Evolutionary conservation across 2,329 filamentous ascomycete species (phyloP).

Genomic region (Aureobasidium zeae): DNA sequence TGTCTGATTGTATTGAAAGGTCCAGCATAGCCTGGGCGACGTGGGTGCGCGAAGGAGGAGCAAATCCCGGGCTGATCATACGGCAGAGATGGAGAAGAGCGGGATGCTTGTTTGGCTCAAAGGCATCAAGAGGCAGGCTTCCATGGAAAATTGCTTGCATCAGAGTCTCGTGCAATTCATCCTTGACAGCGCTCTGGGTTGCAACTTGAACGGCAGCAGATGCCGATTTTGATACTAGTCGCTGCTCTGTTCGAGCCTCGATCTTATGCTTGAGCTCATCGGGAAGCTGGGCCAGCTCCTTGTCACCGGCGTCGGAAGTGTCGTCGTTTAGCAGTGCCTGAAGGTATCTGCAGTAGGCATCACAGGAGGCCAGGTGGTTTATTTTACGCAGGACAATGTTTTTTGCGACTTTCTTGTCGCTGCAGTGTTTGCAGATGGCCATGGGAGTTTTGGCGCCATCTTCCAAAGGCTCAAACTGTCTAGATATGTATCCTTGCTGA

Average conservation of each 20-base stretch:
- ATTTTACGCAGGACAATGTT: slow-evolving; percentile 12
- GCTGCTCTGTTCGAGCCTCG: slow-evolving; percentile 1
- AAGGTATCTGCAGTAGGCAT: slow-evolving; percentile 7
- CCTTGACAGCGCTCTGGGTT: background rate
- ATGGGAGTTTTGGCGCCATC: slow-evolving; percentile 15
- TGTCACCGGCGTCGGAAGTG: slow-evolving; percentile 1
- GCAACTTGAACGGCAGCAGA: background rate
- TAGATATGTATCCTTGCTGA: slow-evolving; percentile 11
- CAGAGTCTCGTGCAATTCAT: background rate
- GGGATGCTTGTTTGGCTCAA: slow-evolving; percentile 9
- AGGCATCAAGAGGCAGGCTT: slow-evolving; percentile 11
- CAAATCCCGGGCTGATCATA: slow-evolving; percentile 3
- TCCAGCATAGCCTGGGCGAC: slow-evolving; percentile 10
- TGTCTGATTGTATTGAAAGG: background rate
- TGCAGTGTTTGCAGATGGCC: slow-evolving; percentile 11
- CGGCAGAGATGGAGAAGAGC: slow-evolving; percentile 1
- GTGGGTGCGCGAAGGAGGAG: slow-evolving; percentile 7
- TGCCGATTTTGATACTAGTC: background rate
- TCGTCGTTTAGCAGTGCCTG: slow-evolving; percentile 2
- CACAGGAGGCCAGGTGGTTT: slow-evolving; percentile 7
- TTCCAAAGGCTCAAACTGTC: slow-evolving; percentile 8
- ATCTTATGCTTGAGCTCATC: slow-evolving; percentile 8
- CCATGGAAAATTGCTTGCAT: slow-evolving; percentile 9
- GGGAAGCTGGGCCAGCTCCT: slow-evolving; percentile 4
- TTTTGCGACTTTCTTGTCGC: slow-evolving; percentile 11